Conservation (phyloP, 1,284 basidiomycete species). For the Heterobasidion parviporum region DNA sequence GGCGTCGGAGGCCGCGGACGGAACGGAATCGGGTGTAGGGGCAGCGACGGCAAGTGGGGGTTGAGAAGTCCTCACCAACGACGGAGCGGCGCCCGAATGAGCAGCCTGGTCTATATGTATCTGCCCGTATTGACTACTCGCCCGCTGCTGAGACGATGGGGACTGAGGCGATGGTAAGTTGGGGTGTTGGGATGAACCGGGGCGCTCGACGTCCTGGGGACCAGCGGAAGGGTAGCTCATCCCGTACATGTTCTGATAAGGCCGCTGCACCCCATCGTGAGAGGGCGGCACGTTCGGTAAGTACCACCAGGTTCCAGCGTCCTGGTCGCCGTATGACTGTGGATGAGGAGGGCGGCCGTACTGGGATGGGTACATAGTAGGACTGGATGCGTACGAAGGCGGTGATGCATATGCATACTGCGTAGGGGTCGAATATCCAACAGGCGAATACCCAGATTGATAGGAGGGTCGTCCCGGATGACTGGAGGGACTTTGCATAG, state of each 20-base stretch:
- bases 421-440: slow-evolving; percentile 31
- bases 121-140: background rate
- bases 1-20: slow-evolving; percentile 4
- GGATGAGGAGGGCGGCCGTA: slow-evolving; percentile 29
- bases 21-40: background rate
- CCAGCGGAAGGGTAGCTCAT: slow-evolving; percentile 20
- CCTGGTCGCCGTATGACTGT: slow-evolving; percentile 28
- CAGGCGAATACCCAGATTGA: slow-evolving; percentile 28
- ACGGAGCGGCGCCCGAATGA: background rate
- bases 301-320: slow-evolving; percentile 49
- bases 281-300: slow-evolving; percentile 25
- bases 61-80: background rate
- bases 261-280: slow-evolving; percentile 22
- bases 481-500: slow-evolving; percentile 11
- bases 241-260: slow-evolving; percentile 33
- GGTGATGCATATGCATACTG: slow-evolving; percentile 31
- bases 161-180: background rate
- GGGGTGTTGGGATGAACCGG: slow-evolving; percentile 8
- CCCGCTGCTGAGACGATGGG: background rate
- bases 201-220: slow-evolving; percentile 1
- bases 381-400: slow-evolving; percentile 30
- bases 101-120: background rate
- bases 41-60: background rate
- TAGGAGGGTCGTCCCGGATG: slow-evolving; percentile 23
- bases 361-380: slow-evolving; percentile 26